phyloP scores from a whole-genome alignment of 179 eudicot species.

The Monotropa hypopitys region DNA sequence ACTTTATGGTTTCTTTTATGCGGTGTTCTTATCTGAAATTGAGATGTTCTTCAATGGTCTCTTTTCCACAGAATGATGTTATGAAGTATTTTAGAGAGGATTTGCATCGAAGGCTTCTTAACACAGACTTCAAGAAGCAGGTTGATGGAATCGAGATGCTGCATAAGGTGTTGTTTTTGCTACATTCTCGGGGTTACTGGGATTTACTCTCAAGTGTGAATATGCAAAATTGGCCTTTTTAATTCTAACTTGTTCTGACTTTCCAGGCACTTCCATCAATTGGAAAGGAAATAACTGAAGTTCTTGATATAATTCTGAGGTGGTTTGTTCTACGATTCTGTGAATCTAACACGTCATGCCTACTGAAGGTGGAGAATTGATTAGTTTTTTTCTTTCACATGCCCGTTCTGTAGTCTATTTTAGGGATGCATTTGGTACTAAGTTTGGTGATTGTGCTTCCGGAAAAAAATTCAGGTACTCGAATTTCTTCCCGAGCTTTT shows the following conservation, averaged over 20 bases:
- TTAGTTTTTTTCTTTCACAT: neutral
- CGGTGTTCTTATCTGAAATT: neutral
- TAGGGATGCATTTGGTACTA: neutral
- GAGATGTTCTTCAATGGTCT: neutral
- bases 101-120: slow-evolving; percentile 65
- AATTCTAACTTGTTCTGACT: neutral
- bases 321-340: slow-evolving; percentile 93
- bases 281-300: slow-evolving; percentile 64
- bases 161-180: slow-evolving; percentile 47
- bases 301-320: slow-evolving; percentile 71
- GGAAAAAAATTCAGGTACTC: slow-evolving; percentile 39
- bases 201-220: neutral
- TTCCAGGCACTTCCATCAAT: slow-evolving; percentile 69
- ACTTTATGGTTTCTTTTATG: neutral
- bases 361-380: slow-evolving; percentile 51
- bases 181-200: neutral
- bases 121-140: slow-evolving; percentile 90
- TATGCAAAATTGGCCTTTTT: neutral
- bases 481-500: slow-evolving; percentile 93
- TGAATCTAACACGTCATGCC: slow-evolving; percentile 90
- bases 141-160: slow-evolving; percentile 94
- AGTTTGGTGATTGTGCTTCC: neutral
- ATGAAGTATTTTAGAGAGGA: slow-evolving; percentile 85
- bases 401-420: neutral
- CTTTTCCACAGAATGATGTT: slow-evolving; percentile 52